These are phyloP conservation scores for Penicillium coprophilum DNA, from an alignment of 495 filamentous ascomycete genomes.

Conservation along the genomic window DNA sequence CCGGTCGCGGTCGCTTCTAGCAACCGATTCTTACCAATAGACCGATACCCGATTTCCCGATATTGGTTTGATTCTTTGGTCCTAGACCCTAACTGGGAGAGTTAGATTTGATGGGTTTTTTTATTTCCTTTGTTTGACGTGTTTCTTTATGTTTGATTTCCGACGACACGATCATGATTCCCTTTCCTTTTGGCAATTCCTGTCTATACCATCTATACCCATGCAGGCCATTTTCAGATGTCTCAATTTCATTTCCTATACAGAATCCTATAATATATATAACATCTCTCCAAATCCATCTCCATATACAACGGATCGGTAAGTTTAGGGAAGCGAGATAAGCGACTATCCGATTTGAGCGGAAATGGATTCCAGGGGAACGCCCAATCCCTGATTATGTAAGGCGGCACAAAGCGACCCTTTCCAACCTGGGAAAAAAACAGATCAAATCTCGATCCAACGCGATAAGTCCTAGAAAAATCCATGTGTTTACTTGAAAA, in stretches of 20 bases:
- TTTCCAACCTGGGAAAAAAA: background rate
- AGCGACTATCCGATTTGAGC: background rate
- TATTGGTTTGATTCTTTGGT: background rate
- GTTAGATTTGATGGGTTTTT: background rate
- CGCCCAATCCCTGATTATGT: background rate
- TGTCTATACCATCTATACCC: constrained; percentile 4
- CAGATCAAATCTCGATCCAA: background rate
- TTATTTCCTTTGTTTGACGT: constrained; percentile 1
- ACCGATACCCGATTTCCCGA: background rate
- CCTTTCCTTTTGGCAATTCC: background rate
- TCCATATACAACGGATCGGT: background rate
- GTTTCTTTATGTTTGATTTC: background rate
- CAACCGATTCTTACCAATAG: background rate
- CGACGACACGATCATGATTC: constrained; percentile 4
- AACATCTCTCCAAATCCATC: too few relatives aligned
- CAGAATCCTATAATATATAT: background rate
- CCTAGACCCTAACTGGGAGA: background rate
- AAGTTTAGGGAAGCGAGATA: background rate
- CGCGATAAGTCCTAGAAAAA: too few relatives aligned
- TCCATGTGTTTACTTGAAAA: too few relatives aligned
- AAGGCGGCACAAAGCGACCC: background rate
- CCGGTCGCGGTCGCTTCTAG: background rate
- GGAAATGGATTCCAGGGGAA: background rate
- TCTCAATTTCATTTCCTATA: background rate
- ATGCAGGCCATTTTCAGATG: constrained; percentile 1